A percentile compares a stretch with the other conserved stretches of the same genome.
These are phyloP conservation scores for Acanthamoeba culbertsoni DNA, from an alignment of 208 protist genomes.

Conservation along the genomic window DNA sequence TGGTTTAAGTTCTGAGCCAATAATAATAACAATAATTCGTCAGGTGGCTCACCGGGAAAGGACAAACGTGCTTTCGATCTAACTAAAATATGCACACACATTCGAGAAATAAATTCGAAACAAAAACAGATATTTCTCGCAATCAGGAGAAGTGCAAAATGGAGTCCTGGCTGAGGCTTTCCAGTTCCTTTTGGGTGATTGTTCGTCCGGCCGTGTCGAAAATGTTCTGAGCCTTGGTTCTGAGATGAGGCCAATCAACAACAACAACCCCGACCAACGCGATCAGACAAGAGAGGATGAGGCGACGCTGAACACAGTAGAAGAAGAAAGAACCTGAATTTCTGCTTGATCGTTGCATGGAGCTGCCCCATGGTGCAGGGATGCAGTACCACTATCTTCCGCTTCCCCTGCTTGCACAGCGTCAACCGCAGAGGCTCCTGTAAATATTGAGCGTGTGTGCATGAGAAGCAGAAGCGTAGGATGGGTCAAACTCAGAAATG, in stretches of 20 bases:
- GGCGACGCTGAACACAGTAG: background rate
- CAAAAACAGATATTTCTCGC: no score
- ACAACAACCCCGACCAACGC: no score
- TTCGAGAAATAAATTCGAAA: no score
- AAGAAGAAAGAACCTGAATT: slow-evolving; percentile 11
- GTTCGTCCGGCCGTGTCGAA: background rate
- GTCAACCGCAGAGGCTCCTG: slow-evolving; percentile 26
- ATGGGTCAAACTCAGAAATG: background rate
- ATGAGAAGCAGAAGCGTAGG: background rate
- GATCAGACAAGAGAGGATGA: no score
- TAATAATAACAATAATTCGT: no score
- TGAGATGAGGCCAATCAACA: no score
- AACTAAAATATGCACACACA: no score
- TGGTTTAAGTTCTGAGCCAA: no score
- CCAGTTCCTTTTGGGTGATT: background rate
- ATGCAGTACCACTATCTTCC: slow-evolving; percentile 14
- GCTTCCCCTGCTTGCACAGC: background rate
- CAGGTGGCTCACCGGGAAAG: no score
- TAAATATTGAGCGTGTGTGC: background rate
- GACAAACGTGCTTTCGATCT: no score
- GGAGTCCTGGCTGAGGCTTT: background rate
- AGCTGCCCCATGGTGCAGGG: slow-evolving; percentile 27
- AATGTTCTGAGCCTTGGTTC: background rate
- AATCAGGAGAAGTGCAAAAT: background rate
- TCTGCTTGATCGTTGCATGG: background rate